A percentile compares a stretch with the other conserved stretches of the same genome.
These are phyloP conservation scores for Cryphonectria parasitica DNA, from an alignment of 2,329 filamentous ascomycete species.

Conservation along the genomic window DNA sequence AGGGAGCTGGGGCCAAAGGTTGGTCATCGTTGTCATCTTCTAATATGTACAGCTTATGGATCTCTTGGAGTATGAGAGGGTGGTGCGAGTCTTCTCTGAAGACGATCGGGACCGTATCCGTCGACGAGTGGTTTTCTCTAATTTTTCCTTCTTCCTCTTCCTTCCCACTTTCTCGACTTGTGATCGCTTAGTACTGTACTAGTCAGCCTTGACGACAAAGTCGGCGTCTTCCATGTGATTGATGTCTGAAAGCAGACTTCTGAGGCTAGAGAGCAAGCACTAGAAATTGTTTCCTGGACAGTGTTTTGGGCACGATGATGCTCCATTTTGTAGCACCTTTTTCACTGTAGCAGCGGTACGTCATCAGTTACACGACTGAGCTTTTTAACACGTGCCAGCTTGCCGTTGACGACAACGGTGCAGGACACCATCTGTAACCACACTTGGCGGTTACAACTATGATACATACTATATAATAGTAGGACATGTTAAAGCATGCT, in stretches of 20 bases:
- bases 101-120: too few relatives aligned
- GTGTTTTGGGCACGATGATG: too few relatives aligned
- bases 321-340: background rate
- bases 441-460: background rate
- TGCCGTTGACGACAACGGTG: background rate
- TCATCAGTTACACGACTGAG: background rate
- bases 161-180: background rate
- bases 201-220: background rate
- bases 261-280: too few relatives aligned
- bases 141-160: background rate
- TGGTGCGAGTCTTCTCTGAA: too few relatives aligned
- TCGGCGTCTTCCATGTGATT: background rate
- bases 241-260: background rate
- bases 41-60: too few relatives aligned
- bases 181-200: background rate
- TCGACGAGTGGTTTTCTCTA: too few relatives aligned
- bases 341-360: background rate
- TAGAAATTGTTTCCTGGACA: too few relatives aligned
- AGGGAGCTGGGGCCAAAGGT: background rate
- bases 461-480: background rate
- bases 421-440: slow-evolving; percentile 1
- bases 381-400: background rate
- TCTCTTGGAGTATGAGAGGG: too few relatives aligned
- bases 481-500: background rate
- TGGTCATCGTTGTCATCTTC: background rate